Evolutionary conservation across 75 land plant species (phyloP).

Genomic region (Cunninghamia lanceolata): DNA sequence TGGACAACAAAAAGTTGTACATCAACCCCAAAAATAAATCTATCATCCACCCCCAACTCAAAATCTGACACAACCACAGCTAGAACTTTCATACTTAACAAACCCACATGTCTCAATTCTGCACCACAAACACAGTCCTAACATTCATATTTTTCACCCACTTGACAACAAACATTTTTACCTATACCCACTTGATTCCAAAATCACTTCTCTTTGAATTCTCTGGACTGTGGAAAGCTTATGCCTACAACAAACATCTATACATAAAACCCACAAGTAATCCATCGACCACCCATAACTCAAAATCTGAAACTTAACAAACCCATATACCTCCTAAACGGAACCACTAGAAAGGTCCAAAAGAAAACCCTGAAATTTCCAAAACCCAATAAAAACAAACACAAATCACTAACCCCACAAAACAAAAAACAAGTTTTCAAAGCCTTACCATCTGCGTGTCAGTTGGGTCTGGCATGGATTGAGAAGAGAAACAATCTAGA

Average conservation of each 20-base stretch:
- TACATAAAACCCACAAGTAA: background rate
- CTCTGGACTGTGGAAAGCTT: too few relatives aligned
- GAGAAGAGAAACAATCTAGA: background rate
- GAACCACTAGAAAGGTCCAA: background rate
- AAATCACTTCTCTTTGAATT: too few relatives aligned
- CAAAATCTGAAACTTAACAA: background rate
- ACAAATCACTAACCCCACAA: background rate
- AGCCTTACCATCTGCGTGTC: background rate
- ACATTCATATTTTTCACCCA: background rate
- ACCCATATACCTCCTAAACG: background rate
- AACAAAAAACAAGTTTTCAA: background rate
- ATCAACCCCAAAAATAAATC: background rate
- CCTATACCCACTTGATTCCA: too few relatives aligned
- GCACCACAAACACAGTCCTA: background rate
- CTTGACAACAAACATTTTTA: background rate
- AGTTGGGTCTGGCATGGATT: background rate
- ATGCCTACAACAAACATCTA: too few relatives aligned
- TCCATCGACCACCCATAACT: background rate
- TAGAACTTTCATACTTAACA: background rate
- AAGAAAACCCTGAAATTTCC: background rate
- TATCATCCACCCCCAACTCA: background rate
- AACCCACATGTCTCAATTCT: background rate
- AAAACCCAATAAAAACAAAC: background rate
- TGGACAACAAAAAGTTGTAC: background rate
- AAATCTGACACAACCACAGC: background rate